Conservation (phyloP, 1,139 yeast genomes). For the Saccharomycopsis hybrid region DNA sequence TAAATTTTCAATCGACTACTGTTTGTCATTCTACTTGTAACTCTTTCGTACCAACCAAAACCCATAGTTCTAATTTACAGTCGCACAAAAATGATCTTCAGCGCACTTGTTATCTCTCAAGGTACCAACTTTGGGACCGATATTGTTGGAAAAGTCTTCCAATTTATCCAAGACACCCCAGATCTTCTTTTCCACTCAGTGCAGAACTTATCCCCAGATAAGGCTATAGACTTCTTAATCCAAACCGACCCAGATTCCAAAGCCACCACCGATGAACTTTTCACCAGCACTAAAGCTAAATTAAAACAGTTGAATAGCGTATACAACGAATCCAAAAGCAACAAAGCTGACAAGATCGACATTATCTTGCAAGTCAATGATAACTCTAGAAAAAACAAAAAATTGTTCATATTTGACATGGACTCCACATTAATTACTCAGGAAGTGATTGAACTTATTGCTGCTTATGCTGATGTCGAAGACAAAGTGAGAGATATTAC, state of each 20-base stretch:
- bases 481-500: constrained; percentile 75
- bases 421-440: constrained; percentile 95
- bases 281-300: constrained; percentile 24
- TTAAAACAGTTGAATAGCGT: constrained; percentile 24
- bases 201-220: constrained; percentile 14
- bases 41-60: too few species aligned
- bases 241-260: constrained; percentile 9
- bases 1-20: too few species aligned
- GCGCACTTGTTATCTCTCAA: constrained; percentile 28
- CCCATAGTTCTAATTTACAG: too few species aligned
- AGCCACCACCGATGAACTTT: constrained; percentile 14
- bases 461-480: constrained; percentile 79
- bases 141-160: constrained; percentile 16
- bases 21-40: too few species aligned
- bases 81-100: constrained; percentile 12
- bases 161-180: constrained; percentile 4
- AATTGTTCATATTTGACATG: constrained; percentile 89
- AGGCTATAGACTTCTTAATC: constrained; percentile 20
- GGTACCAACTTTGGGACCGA: constrained; percentile 21
- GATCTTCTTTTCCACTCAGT: constrained; percentile 14
- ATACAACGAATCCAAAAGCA: constrained; percentile 14
- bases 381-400: constrained; percentile 43
- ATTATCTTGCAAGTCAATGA: constrained; percentile 39
- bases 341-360: constrained; percentile 31
- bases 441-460: constrained; percentile 94